Conservation (phyloP, 2,329 filamentous ascomycete genomes). For the Arachnomyces sp. region DNA sequence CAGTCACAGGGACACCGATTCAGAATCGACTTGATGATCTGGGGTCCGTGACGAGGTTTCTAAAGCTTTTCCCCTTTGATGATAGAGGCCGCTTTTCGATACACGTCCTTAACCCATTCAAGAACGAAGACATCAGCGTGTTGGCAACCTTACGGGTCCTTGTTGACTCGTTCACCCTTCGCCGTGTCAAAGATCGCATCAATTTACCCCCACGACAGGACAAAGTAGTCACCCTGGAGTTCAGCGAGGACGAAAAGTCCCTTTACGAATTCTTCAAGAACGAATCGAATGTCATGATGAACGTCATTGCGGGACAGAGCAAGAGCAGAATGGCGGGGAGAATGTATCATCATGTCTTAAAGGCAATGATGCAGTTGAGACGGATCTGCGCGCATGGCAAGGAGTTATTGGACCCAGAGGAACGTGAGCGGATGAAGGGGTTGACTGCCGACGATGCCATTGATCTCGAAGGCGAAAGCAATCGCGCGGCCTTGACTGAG, state of each 20-base stretch:
- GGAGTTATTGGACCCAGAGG: slow-evolving; percentile 76
- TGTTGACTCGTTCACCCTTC: slow-evolving; percentile 88
- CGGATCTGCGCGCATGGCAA: slow-evolving; percentile 91
- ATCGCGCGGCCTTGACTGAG: slow-evolving; percentile 50
- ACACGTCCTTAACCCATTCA: slow-evolving; percentile 78
- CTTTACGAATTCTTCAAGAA: slow-evolving; percentile 80
- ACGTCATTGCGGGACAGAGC: slow-evolving; percentile 59
- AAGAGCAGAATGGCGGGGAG: slow-evolving; percentile 67
- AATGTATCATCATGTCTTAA: slow-evolving; percentile 88
- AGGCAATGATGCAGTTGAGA: slow-evolving; percentile 80
- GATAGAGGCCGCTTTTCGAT: slow-evolving; percentile 66
- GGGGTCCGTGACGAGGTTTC: slow-evolving; percentile 74
- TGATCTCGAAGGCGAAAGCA: slow-evolving; percentile 71
- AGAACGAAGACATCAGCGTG: slow-evolving; percentile 73
- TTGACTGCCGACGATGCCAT: slow-evolving; percentile 79
- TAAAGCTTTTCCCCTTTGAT: slow-evolving; percentile 78
- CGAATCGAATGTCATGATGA: slow-evolving; percentile 71
- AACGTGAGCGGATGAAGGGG: slow-evolving; percentile 70
- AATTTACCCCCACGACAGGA: slow-evolving; percentile 69
- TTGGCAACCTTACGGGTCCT: slow-evolving; percentile 73
- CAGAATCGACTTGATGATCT: slow-evolving; percentile 91
- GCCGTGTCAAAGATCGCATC: slow-evolving; percentile 85
- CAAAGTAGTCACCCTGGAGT: slow-evolving; percentile 63
- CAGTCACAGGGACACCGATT: slow-evolving; percentile 92
- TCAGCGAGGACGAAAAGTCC: slow-evolving; percentile 62